Percentiles rank a stretch among this genome's conserved stretches.
Conservation (phyloP, 805 yeast species). For the Lachancea mirantina region DNA sequence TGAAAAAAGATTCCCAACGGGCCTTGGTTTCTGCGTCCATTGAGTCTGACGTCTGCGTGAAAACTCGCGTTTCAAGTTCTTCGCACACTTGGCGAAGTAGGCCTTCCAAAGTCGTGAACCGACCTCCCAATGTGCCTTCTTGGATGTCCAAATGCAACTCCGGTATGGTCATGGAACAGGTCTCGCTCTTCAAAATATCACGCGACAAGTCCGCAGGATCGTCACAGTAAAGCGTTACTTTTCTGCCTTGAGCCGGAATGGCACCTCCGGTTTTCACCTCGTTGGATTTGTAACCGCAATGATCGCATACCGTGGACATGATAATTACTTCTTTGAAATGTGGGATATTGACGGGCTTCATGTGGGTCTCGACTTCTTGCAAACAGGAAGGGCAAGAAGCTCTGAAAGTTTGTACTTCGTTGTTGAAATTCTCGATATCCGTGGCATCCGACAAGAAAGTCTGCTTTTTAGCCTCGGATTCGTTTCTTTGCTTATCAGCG, state of each 20-base stretch:
- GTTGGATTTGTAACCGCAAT: conserved; percentile 92
- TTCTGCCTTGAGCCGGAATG: conserved; percentile 78
- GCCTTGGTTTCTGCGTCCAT: conserved; percentile 71
- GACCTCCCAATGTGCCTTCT: conserved; percentile 95
- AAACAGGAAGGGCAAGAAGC: conserved; percentile 89
- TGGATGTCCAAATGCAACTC: conserved; percentile 86
- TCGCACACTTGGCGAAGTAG: conserved; percentile 80
- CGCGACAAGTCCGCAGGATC: conserved; percentile 85
- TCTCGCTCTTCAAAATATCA: conserved; percentile 90
- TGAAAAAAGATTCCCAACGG: conserved; percentile 82
- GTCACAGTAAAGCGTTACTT: conserved; percentile 62
- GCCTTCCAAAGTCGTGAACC: conserved; percentile 97
- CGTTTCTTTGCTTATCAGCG: conserved; percentile 33
- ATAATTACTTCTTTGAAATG: conserved; percentile 96
- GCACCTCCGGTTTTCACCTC: conserved; percentile 99
- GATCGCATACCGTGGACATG: conserved; percentile 89
- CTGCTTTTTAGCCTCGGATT: conserved; percentile 21
- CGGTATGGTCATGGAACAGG: conserved; percentile 80
- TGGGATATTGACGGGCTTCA: conserved; percentile 95
- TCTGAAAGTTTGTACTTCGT: conserved; percentile 87
- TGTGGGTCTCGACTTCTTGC: conserved; percentile 77
- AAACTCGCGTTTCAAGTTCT: conserved; percentile 79
- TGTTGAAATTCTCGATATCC: conserved; percentile 75
- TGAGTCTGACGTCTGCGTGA: conserved; percentile 80
- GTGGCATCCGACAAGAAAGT: conserved; percentile 65